These are phyloP conservation scores for Hymenotorrendiella dingleyae DNA, from an alignment of 2,329 filamentous ascomycete genomes.

Conservation along the genomic window DNA sequence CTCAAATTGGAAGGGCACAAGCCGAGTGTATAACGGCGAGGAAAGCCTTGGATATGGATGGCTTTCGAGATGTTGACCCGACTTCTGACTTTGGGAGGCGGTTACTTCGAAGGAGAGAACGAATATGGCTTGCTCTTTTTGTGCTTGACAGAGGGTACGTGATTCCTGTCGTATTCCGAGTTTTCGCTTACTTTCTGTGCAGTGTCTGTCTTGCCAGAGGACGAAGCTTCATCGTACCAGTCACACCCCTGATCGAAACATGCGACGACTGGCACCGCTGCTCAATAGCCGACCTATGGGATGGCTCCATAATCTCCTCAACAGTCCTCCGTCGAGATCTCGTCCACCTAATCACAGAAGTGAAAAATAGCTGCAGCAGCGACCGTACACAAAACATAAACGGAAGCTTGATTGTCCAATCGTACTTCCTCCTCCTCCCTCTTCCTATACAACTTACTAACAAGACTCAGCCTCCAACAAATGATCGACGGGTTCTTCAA, in stretches of 20 bases:
- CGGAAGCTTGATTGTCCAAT: conserved; percentile 48
- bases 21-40: conserved; percentile 65
- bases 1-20: conserved; percentile 46
- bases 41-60: conserved; percentile 61
- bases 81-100: conserved; percentile 53
- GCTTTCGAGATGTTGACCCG: conserved; percentile 58
- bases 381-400: conserved; percentile 43
- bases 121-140: conserved; percentile 66
- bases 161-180: not conserved
- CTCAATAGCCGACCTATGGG: conserved; percentile 57
- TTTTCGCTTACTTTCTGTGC: too few species aligned
- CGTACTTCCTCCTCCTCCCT: conserved; percentile 31
- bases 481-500: conserved; percentile 62
- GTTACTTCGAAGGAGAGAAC: conserved; percentile 58
- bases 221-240: conserved; percentile 60
- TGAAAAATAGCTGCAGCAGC: conserved; percentile 54
- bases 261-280: conserved; percentile 66
- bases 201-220: conserved; percentile 65
- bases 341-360: conserved; percentile 51
- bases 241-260: conserved; percentile 58
- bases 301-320: conserved; percentile 67
- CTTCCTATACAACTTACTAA: not conserved
- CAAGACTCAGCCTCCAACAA: conserved; percentile 42
- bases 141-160: conserved; percentile 62
- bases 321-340: conserved; percentile 63